Base-by-base conservation (phyloP, 2,329 filamentous ascomycete genomes). In the Pseudogymnoascus sp. region DNA sequence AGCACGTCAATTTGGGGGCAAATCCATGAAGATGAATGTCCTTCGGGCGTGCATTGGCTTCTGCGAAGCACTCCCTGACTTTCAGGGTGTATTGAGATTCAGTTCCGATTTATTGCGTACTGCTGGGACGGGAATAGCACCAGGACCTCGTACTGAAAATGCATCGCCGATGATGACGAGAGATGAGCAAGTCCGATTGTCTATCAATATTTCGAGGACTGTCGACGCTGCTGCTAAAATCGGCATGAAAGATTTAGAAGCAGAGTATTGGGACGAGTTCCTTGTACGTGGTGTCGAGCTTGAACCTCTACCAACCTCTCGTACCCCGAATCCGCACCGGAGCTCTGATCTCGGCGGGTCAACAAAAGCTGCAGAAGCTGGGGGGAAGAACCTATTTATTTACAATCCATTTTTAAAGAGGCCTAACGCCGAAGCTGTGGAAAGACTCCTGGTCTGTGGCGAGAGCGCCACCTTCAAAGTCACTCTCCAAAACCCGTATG, bases 191-290 rank as follows among this genome's bases (percentile, higher is more conserved):
- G 79, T 89, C 21, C 85, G 89, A 27, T 78, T 97, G n/a, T 81
- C 87, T 55, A 89, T 89, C 48, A 96, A 93, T 67, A 92, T 99
- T 63, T 85, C 87, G 36, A 88, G 93, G 65, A 96, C 92, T 0
- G 85, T 92, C 31, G 84, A 81, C 33, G 84, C 94, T n/a, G 87
- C 89, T 0, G 84, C 83, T 64, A 87, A 89, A 63, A 75, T 97
- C 27, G 92, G 92, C 0, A 76, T 92, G 29, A 77, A 82, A 4
- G 76, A 87, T 62, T 75, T 93, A 42, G 81, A 86, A 60, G 92
- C 91, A 5, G 89, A 94, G 67, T 99, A 97, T 72, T 99, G 94
- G 94, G 94, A 99, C 72, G 91, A 96, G 70, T 97, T 97, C 68
- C 79, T 99, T 7, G 82, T 99, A 55, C 86, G 94, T 59, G 86